These are phyloP conservation scores for Pyricularia sp. DNA, from an alignment of 2,329 filamentous ascomycete genomes.

Conservation along the genomic window DNA sequence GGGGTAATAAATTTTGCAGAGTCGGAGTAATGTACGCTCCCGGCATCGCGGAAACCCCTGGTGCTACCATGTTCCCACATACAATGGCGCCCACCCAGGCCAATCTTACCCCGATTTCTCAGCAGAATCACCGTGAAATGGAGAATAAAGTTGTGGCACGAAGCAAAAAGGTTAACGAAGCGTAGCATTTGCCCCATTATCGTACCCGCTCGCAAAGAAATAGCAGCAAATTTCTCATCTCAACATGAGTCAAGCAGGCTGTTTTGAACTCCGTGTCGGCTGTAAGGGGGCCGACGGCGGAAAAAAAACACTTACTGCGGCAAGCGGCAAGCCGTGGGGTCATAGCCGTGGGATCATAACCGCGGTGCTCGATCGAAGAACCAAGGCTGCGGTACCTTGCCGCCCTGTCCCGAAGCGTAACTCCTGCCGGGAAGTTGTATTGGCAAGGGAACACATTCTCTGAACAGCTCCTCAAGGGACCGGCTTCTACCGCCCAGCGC, in stretches of 20 bases:
- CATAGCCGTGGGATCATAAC: neutral
- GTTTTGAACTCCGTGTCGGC: neutral
- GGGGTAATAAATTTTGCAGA: neutral
- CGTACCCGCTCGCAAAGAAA: neutral
- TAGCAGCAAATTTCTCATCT: neutral
- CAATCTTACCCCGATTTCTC: neutral
- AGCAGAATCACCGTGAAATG: neutral
- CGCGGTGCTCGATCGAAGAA: conserved; percentile 22
- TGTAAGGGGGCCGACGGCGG: neutral
- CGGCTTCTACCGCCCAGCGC: neutral
- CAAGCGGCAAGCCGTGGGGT: neutral
- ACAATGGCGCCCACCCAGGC: neutral
- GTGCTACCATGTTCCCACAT: neutral
- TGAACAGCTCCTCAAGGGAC: conserved; percentile 37
- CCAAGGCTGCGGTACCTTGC: conserved; percentile 25
- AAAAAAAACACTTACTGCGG: neutral
- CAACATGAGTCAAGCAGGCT: neutral
- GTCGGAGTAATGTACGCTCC: neutral
- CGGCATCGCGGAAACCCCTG: neutral
- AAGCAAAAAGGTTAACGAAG: neutral
- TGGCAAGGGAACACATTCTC: conserved; percentile 49
- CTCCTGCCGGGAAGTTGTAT: conserved; percentile 48
- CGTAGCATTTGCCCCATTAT: neutral
- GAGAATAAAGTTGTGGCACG: neutral
- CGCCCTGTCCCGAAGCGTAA: conserved; percentile 29